Evolutionary conservation across 192 early-diverging fungal genomes (phyloP), one percentile per base, ranked within the genome.

Genomic region (Coemansia sp.): DNA sequence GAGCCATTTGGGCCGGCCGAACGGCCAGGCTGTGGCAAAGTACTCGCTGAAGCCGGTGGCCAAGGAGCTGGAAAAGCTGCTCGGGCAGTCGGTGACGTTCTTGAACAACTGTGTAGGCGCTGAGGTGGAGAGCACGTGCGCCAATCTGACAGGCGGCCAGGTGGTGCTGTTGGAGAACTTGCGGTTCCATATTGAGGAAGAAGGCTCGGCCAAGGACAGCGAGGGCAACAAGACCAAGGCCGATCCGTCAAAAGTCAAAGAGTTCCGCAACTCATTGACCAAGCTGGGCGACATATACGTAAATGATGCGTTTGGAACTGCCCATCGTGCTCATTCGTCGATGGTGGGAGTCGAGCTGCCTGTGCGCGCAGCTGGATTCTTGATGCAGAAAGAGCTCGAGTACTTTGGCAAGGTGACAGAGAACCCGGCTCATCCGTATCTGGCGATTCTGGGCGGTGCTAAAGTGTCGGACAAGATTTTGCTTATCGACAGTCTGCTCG

Each of bases 391-490:
- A 85, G 96, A 98, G 85, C 87, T 98, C 50, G 94, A 97, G 74
- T 98, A 90, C 89, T 98, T 98, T 88, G 94, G 89, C 59, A 93
- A 96, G 85, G 95, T 92, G 12, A 86, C 96, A 14, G 96, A 98
- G 84, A 84, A 85, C 76, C 96, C 96, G 31, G 89, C 90, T 26
- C 83, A 85, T 51, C 96, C 96, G 31, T 98, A 97, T 87, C 75
- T 97, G 66, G 96, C 96, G 38, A 98, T 98, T 61, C 83, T 98
- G 49, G 96, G 96, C 54, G 96, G 92, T 59, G 96, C 96, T 82
- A 98, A 97, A 85, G 92, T 98, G 22, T 93, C 94, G 15, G 96
- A 98, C 81, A 98, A 98, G 89, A 98, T 98, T 82, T 88, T 93
- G 85, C 86, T 98, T 57, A 98, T 98, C 70, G 92, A 97, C 65